Percentiles rank a stretch among this genome's conserved stretches.
Evolutionary conservation across 1,284 basidiomycete species (phyloP).

Genomic region (Thecaphora thlaspeos): DNA sequence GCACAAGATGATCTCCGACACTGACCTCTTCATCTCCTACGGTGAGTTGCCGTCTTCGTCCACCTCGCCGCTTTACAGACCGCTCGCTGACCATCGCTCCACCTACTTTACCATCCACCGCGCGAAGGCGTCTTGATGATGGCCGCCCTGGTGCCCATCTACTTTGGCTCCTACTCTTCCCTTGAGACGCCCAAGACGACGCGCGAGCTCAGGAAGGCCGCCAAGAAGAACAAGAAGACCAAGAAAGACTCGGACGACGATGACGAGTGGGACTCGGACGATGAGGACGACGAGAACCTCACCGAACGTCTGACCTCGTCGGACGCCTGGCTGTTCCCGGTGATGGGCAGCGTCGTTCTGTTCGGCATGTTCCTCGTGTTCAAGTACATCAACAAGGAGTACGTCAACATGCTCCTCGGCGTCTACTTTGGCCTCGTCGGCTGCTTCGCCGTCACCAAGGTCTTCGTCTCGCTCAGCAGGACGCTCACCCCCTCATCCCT

Average conservation of each 20-base stretch:
- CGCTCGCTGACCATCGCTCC: too few relatives aligned
- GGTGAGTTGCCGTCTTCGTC: too few relatives aligned
- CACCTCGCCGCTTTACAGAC: too few relatives aligned
- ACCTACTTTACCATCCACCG: too few relatives aligned
- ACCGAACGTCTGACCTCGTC: constrained; percentile 46
- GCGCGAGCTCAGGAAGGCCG: constrained; percentile 31
- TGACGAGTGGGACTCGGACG: constrained; percentile 23
- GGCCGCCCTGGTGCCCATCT: constrained; percentile 46
- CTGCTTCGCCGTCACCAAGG: constrained; percentile 41
- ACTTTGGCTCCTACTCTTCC: constrained; percentile 44
- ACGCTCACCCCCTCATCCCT: constrained; percentile 15
- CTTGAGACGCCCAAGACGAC: constrained; percentile 50
- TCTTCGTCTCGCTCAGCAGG: constrained; percentile 16
- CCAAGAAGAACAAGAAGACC: constrained; percentile 16
- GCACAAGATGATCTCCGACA: too few relatives aligned
- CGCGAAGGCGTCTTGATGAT: constrained; percentile 45
- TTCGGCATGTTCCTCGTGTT: constrained; percentile 50
- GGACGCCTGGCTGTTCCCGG: constrained; percentile 53
- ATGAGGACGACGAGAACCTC: constrained; percentile 34
- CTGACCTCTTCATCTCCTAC: too few relatives aligned
- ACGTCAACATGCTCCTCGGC: constrained; percentile 48
- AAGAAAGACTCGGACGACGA: constrained; percentile 12
- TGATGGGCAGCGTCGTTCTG: constrained; percentile 50
- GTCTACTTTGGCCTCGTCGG: constrained; percentile 54
- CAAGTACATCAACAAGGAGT: constrained; percentile 52